Percentiles rank a stretch among this genome's conserved stretches.
Evolutionary conservation across 148 eudicot species (phyloP).

Genomic region (Arbutus unedo): DNA sequence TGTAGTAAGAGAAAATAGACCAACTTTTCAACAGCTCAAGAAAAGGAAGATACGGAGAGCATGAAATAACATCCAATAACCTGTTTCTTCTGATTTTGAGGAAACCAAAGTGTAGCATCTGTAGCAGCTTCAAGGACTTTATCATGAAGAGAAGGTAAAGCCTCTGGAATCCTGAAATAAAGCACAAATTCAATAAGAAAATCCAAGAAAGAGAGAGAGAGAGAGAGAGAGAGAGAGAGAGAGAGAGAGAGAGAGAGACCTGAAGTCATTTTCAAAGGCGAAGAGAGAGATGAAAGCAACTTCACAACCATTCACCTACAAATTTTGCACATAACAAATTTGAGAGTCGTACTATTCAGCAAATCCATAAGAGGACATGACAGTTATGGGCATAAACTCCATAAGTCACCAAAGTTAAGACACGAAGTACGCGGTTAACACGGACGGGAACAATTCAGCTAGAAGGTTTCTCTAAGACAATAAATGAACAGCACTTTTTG

Average conservation of each 20-base stretch:
- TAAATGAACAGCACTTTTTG: not conserved
- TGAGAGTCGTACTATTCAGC: not conserved
- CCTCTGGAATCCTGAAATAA: slow-evolving; percentile 57
- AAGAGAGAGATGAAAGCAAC: slow-evolving; percentile 77
- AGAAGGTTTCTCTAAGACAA: not conserved
- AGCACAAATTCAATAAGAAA: not conserved
- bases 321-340: slow-evolving; percentile 6
- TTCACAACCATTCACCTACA: slow-evolving; percentile 85
- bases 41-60: slow-evolving; percentile 6
- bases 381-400: not conserved
- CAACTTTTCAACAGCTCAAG: slow-evolving; percentile 15
- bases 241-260: slow-evolving; percentile 44
- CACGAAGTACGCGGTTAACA: not conserved
- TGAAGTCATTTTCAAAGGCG: slow-evolving; percentile 74
- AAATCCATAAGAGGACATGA: not conserved
- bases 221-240: slow-evolving; percentile 17
- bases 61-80: slow-evolving; percentile 31
- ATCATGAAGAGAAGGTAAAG: slow-evolving; percentile 80
- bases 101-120: slow-evolving; percentile 37
- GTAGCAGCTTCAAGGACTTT: slow-evolving; percentile 75
- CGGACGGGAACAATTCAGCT: not conserved
- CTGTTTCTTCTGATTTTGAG: slow-evolving; percentile 54
- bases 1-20: slow-evolving; percentile 27
- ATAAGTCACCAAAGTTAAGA: not conserved
- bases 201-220: not conserved